Base-by-base conservation (phyloP, 257 asterid species). In the Primulina tabacum region DNA sequence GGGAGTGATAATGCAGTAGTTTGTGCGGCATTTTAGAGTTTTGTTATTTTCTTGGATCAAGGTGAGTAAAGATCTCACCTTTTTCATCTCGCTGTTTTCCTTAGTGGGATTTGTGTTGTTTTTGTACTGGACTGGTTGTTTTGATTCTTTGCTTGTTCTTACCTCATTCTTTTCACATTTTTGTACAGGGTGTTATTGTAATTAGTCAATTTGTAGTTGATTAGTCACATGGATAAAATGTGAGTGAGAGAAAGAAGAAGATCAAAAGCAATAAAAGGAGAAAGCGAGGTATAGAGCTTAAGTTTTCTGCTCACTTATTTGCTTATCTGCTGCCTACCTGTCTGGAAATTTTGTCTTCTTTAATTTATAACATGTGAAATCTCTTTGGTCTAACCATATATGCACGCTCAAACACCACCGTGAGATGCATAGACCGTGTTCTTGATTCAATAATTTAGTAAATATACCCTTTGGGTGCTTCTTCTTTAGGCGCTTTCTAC, bases 21-120 rank as follows among this genome's bases (percentile, higher is more conserved):
- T 17, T 24, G 70, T 24, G 72, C 78, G 6, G 73, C 64, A 67
- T 67, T 67, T 55, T 62, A 75, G 77, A 56, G 47, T 55, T 75
- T 50, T 75, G 64, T 80, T 78, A 67, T 65, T 77, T 75, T 78
- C 80, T 80, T 83, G 85, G 78, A 83, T 83, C 87, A 83, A 80
- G 80, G 85, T 80, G 74, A 78, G 84, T 76, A 79, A 77, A 81
- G 85, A 83, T 83, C 76, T 71, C 52, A 18, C 24, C 87, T 79
- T 82, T 76, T 71, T 64, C 26, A 12, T 30, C 28, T 38, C 33
- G 12, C 68, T 55, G 21, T 60, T 18, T 35, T 12, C 5, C 8
- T 40, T 66, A 21, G 53, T 60, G 72, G 71, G 81, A 75, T 78
- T 62, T 75, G 61, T 76, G 80, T 53, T 77, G 69, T 82, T 69